These are phyloP conservation scores for Mrakia gelida DNA, from an alignment of 768 basidiomycete genomes.

Conservation along the genomic window DNA sequence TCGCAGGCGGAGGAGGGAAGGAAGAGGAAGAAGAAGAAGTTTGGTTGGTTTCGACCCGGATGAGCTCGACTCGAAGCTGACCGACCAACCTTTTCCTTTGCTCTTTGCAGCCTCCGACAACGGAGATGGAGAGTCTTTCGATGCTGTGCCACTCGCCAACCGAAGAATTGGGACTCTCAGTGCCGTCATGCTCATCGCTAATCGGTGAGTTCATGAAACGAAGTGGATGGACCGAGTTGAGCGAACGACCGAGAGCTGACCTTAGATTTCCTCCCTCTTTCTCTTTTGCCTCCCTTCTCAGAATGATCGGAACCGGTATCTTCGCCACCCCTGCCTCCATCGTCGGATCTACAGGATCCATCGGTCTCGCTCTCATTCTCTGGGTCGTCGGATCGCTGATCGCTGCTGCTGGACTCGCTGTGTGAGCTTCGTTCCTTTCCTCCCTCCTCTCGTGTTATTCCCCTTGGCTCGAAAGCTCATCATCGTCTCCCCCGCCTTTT, in stretches of 20 bases:
- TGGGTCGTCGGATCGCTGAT: slow-evolving; percentile 33
- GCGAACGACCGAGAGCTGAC: not conserved
- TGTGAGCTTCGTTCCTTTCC: slow-evolving; percentile 33
- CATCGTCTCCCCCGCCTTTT: no score
- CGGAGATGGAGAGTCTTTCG: slow-evolving; percentile 26
- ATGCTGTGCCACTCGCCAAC: slow-evolving; percentile 10
- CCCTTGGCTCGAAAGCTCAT: not conserved
- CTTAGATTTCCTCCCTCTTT: not conserved
- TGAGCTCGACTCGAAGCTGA: not conserved
- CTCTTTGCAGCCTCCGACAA: not conserved
- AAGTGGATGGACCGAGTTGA: not conserved
- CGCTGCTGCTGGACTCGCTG: slow-evolving; percentile 37
- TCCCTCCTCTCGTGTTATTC: not conserved
- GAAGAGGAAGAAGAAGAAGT: not conserved
- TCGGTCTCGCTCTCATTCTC: slow-evolving; percentile 31
- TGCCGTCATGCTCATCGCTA: slow-evolving; percentile 28
- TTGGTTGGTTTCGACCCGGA: not conserved
- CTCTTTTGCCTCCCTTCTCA: not conserved
- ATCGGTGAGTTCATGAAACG: not conserved
- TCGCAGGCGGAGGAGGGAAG: not conserved
- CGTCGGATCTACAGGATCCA: slow-evolving; percentile 29
- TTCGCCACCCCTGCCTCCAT: slow-evolving; percentile 34
- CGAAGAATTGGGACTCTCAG: slow-evolving; percentile 17
- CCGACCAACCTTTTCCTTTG: not conserved
- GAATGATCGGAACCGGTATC: slow-evolving; percentile 35